Base-by-base conservation (phyloP, 2,329 filamentous ascomycete genomes). In the Fusarium euwallaceae region DNA sequence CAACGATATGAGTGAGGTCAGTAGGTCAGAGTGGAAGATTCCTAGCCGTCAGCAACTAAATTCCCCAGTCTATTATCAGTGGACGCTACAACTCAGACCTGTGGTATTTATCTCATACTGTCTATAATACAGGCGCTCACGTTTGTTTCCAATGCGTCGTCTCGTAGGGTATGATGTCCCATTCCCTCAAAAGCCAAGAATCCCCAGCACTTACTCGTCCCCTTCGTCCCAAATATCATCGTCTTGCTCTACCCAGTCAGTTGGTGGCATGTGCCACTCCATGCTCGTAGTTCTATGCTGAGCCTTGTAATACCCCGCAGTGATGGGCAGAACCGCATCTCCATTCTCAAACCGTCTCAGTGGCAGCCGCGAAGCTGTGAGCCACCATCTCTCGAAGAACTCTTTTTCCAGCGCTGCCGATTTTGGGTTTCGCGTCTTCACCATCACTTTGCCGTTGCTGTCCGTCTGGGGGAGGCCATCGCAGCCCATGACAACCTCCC, bases 331-430 rank as follows among this genome's bases (percentile, higher is more conserved):
- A 16, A 76, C 67, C 1, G 75, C 65, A 34, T 67, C 64, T 0
- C 75, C 73, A 9, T 72, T 71, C 9, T 67, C 14, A 36, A 76
- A 75, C 60, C 76, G 74, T 10, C 67, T 67, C 61, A 81, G 16
- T 4, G 75, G 76, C 41, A 79, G 22, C 3, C 55, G 34, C 4
- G 76, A 71, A 3, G 79, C 67, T 3, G 64, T 32, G 11, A 20
- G 8, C 74, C 76, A 74, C 80, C 78, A 81, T 11, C 72, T 41
- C 3, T 75, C 61, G 12, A 81, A 45, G 6, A 81, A 80, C 3
- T 72, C 61, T 14, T 73, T 67, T 66, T 80, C 78, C 66, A 79
- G 69, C 32, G 64, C 69, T 8, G 70, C 74, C 4, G 53, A 45
- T 8, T 14, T n/a, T 4, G 70, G 37, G 0, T 36, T 9, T 6